Evolutionary conservation across 2,329 filamentous ascomycete genomes (phyloP), one percentile per base, ranked within the genome.

Genomic region (Lasiodiplodia citricola): DNA sequence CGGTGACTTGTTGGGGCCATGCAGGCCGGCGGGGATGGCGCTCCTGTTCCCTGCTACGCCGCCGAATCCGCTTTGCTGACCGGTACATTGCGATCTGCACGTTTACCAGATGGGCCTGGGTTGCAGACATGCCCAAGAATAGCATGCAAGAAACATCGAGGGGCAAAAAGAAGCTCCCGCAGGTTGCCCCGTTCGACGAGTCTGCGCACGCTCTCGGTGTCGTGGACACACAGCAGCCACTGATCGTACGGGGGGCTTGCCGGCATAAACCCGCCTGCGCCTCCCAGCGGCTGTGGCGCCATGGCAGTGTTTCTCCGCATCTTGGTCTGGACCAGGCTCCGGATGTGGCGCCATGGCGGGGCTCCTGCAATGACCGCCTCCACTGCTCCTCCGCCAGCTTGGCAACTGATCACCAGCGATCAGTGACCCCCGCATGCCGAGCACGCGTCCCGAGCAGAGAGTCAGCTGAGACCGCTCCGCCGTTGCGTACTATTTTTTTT

Each of bases 271-370:
- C 38, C 3, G 14, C 6, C 23, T 18, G 57, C 38, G 41, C 41
- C 38, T 47, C 38, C 23, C 11, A 5, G 44, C 58, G 58, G 58
- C 41, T 63, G 58, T 63, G 58, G 58, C 58, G 58, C 58, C 41
- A 21, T n/a, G 2, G 58, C 25, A n/a, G 11, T 31, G 41, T 51
- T 35, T 31, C 58, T 51, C 41, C 44, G 58, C 58, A 51, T 28
- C 58, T 35, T 51, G 41, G 25, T 25, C 38, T 44, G 37, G 23
- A 44, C 28, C 31, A 44, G 41, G 58, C 58, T 50, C 41, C 60
- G 60, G 60, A 14, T 64, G 60, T 64, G 60, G 60, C 58, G 58
- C 58, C 58, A 63, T 21, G 44, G 58, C 41, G 41, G 11, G 41
- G 8, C 35, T 14, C 25, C 60, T 38, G 60, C 60, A 38, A 37